Evolutionary conservation across 805 yeast species (phyloP).

Genomic region (Candida boleticola): DNA sequence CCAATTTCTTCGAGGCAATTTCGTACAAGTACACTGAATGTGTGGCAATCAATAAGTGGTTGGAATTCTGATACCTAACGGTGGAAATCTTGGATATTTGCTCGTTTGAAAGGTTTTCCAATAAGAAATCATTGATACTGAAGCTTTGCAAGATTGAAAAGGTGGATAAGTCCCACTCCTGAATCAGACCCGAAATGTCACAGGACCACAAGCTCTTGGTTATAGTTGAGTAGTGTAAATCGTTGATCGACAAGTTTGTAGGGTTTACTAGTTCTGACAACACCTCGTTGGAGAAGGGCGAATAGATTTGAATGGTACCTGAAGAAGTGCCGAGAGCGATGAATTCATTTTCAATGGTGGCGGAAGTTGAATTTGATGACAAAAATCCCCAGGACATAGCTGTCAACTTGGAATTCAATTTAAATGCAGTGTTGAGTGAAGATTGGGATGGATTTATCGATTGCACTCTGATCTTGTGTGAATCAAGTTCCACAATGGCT

Average conservation of each 20-base stretch:
- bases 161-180: conserved; percentile 58
- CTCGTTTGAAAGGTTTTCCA: conserved; percentile 25
- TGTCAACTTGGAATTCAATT: conserved; percentile 49
- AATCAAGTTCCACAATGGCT: conserved; percentile 65
- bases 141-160: conserved; percentile 43
- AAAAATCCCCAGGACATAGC: conserved; percentile 51
- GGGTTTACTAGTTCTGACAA: conserved; percentile 51
- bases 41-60: conserved; percentile 60
- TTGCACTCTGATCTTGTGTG: conserved; percentile 67
- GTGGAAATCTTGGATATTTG: conserved; percentile 30
- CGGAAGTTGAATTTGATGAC: not conserved
- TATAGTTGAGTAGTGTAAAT: conserved; percentile 42
- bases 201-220: conserved; percentile 55
- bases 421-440: conserved; percentile 46
- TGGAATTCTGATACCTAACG: conserved; percentile 26
- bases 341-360: conserved; percentile 27
- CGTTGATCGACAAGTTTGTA: conserved; percentile 45
- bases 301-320: conserved; percentile 64
- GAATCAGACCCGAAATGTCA: conserved; percentile 56
- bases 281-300: conserved; percentile 63
- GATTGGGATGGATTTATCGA: conserved; percentile 44
- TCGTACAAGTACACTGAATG: conserved; percentile 61
- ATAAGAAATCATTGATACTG: conserved; percentile 36
- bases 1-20: conserved; percentile 31
- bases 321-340: conserved; percentile 63